phyloP scores from a whole-genome alignment of 495 filamentous ascomycete species.

The Amphirosellinia nigrospora region DNA sequence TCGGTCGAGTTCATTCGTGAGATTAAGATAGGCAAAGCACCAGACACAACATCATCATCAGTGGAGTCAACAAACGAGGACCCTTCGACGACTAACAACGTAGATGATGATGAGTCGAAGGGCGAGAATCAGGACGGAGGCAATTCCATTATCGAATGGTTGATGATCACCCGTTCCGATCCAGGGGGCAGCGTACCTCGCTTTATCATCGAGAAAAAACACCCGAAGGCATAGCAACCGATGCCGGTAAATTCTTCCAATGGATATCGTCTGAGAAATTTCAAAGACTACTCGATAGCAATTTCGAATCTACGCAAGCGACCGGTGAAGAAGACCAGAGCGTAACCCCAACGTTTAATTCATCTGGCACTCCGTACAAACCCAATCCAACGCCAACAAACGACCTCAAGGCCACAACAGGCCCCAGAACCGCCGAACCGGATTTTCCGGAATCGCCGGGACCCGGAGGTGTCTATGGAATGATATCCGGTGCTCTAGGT shows the following conservation, averaged over 20 bases:
- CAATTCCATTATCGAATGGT: slow-evolving; percentile 78
- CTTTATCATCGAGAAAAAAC: slow-evolving; percentile 94
- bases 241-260: slow-evolving; percentile 84
- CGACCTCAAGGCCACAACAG: neutral
- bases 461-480: slow-evolving; percentile 57
- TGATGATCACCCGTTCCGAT: slow-evolving; percentile 95
- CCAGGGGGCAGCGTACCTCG: slow-evolving; percentile 90
- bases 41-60: slow-evolving; percentile 41
- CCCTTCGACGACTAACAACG: slow-evolving; percentile 20
- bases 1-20: slow-evolving; percentile 91
- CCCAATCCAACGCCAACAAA: neutral
- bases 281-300: slow-evolving; percentile 42
- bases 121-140: slow-evolving; percentile 49
- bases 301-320: slow-evolving; percentile 27
- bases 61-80: slow-evolving; percentile 41
- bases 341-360: slow-evolving; percentile 16
- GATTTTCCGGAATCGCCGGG: slow-evolving; percentile 48
- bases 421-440: neutral
- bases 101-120: slow-evolving; percentile 39
- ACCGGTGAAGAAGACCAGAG: slow-evolving; percentile 25
- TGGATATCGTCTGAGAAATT: slow-evolving; percentile 73
- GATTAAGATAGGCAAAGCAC: slow-evolving; percentile 59
- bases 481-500: slow-evolving; percentile 53
- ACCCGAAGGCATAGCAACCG: slow-evolving; percentile 78
- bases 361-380: neutral